phyloP scores from a whole-genome alignment of 768 basidiomycete genomes.

The Lentinula sp. region DNA sequence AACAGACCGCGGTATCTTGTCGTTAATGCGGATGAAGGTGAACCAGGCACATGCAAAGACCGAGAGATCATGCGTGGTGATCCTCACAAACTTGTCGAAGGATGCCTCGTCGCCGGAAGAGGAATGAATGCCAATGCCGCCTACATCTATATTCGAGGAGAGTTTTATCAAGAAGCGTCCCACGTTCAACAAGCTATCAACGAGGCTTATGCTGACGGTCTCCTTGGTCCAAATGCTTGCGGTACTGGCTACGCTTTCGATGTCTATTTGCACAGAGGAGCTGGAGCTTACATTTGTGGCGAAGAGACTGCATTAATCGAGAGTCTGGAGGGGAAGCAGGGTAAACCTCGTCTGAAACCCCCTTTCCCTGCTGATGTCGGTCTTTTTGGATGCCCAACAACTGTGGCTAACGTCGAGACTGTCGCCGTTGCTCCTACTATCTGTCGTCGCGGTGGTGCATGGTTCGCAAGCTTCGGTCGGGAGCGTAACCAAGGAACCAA shows the following conservation, averaged over 20 bases:
- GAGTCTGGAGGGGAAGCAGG: slow-evolving; percentile 95
- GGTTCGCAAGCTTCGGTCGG: slow-evolving; percentile 92
- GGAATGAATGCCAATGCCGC: slow-evolving; percentile 97
- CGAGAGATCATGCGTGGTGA: slow-evolving; percentile 97
- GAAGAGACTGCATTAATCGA: slow-evolving; percentile 99
- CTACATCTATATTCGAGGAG: slow-evolving; percentile 99
- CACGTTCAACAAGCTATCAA: slow-evolving; percentile 94
- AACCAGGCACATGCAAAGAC: slow-evolving; percentile 99
- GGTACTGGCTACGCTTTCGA: slow-evolving; percentile 93
- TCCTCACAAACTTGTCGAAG: slow-evolving; percentile 97
- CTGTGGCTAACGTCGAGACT: slow-evolving; percentile 98
- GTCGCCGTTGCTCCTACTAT: slow-evolving; percentile 98
- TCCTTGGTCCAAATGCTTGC: slow-evolving; percentile 88
- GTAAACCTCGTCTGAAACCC: slow-evolving; percentile 95
- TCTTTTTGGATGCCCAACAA: slow-evolving; percentile 94
- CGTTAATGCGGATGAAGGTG: slow-evolving; percentile 97
- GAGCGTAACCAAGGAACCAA: slow-evolving; percentile 96
- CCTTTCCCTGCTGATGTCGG: slow-evolving; percentile 99
- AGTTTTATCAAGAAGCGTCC: slow-evolving; percentile 92
- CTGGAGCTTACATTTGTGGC: slow-evolving; percentile 97
- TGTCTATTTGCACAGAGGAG: slow-evolving; percentile 97
- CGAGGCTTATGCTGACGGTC: slow-evolving; percentile 87
- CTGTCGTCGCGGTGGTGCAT: slow-evolving; percentile 77
- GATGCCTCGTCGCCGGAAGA: slow-evolving; percentile 94
- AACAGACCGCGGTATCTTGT: slow-evolving; percentile 89